These are phyloP conservation scores for Acrodontium crateriforme DNA, from an alignment of 2,329 filamentous ascomycete genomes.

Conservation along the genomic window DNA sequence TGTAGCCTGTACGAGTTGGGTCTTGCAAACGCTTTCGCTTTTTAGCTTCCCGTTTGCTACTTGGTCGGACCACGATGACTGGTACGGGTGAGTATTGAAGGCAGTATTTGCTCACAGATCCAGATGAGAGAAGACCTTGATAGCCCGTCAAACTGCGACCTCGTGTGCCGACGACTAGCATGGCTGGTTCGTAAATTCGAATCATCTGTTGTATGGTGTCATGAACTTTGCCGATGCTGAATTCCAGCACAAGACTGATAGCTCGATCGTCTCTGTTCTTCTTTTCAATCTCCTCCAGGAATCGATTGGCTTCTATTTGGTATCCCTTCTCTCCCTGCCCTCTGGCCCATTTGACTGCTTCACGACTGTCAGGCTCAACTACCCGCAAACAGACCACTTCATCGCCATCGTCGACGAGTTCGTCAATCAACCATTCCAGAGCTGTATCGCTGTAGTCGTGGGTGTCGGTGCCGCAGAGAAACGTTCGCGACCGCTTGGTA, in stretches of 20 bases:
- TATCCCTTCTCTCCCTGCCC: slow-evolving; percentile 44
- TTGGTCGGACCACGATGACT: slow-evolving; percentile 80
- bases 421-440: slow-evolving; percentile 81
- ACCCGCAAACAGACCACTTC: slow-evolving; percentile 85
- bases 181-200: slow-evolving; percentile 78
- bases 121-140: slow-evolving; percentile 64
- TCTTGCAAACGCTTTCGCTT: slow-evolving; percentile 74
- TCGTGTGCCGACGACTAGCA: slow-evolving; percentile 79
- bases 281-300: slow-evolving; percentile 62
- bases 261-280: slow-evolving; percentile 75
- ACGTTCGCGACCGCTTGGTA: slow-evolving; percentile 68
- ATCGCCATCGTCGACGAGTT: slow-evolving; percentile 84
- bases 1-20: slow-evolving; percentile 60
- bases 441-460: slow-evolving; percentile 88
- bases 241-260: slow-evolving; percentile 73
- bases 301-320: slow-evolving; percentile 56
- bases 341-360: slow-evolving; percentile 31
- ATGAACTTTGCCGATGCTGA: slow-evolving; percentile 78
- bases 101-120: slow-evolving; percentile 88
- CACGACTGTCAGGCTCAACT: slow-evolving; percentile 67
- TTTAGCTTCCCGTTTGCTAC: slow-evolving; percentile 77
- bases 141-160: slow-evolving; percentile 75
- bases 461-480: slow-evolving; percentile 81
- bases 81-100: slow-evolving; percentile 86
- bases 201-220: slow-evolving; percentile 87